A percentile compares a stretch with the other conserved stretches of the same genome.
Conservation (phyloP, 2,329 filamentous ascomycete species). For the Sphaerulina vaccinii region DNA sequence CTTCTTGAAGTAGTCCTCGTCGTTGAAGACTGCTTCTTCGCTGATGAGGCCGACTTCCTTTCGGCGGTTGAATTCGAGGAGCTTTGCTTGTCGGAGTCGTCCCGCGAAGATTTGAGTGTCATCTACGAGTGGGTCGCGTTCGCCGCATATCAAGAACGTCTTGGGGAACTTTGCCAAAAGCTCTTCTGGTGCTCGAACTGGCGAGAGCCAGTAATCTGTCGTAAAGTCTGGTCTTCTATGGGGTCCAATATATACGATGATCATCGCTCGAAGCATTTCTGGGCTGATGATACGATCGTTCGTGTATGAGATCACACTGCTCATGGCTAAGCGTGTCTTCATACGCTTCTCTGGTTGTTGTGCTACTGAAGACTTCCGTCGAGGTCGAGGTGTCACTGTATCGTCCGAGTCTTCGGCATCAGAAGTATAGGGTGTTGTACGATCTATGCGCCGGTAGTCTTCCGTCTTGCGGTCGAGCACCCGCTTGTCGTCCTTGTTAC, state of each 20-base stretch:
- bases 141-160: conserved; percentile 89
- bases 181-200: conserved; percentile 81
- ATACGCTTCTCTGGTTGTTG: conserved; percentile 14
- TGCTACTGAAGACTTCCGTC: conserved; percentile 7
- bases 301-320: conserved; percentile 97
- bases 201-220: conserved; percentile 86
- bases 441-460: conserved; percentile 80
- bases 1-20: conserved; percentile 68
- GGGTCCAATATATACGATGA: conserved; percentile 93
- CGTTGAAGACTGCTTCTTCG: conserved; percentile 56
- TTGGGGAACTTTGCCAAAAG: conserved; percentile 87
- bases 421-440: conserved; percentile 76
- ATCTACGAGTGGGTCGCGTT: conserved; percentile 91
- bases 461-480: conserved; percentile 82
- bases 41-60: conserved; percentile 57
- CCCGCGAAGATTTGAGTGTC: conserved; percentile 97
- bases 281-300: conserved; percentile 92
- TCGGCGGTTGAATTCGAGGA: conserved; percentile 55
- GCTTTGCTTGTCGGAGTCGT: conserved; percentile 74
- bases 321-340: conserved; percentile 81
- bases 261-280: conserved; percentile 99
- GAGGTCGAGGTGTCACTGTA: conserved; percentile 5
- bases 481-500: conserved; percentile 72
- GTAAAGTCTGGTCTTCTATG: conserved; percentile 91
- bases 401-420: conserved; percentile 64